Evolutionary conservation across 2,329 filamentous ascomycete genomes (phyloP).

Genomic region (Geosmithia flava): DNA sequence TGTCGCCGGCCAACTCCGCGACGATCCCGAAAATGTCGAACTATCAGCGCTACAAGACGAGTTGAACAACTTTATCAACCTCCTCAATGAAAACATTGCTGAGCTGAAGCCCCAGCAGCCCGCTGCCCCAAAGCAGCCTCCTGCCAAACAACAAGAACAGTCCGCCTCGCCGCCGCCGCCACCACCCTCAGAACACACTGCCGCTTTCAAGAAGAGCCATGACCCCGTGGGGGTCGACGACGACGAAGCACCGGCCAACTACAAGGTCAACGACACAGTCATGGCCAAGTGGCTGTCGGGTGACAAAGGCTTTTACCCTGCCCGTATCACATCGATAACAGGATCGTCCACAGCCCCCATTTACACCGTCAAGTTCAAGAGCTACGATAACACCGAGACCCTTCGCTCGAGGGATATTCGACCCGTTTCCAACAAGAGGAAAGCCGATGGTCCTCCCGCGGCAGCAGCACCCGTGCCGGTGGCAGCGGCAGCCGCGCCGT

Average conservation of each 20-base stretch:
- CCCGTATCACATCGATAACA: slow-evolving; percentile 85
- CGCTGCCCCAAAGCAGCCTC: slow-evolving; percentile 27
- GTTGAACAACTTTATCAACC: slow-evolving; percentile 68
- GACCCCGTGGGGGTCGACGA: slow-evolving; percentile 32
- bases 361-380: slow-evolving; percentile 92
- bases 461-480: slow-evolving; percentile 25
- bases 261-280: slow-evolving; percentile 80
- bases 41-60: slow-evolving; percentile 67
- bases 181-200: slow-evolving; percentile 67
- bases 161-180: slow-evolving; percentile 26
- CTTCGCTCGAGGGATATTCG: slow-evolving; percentile 73
- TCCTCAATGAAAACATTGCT: slow-evolving; percentile 69
- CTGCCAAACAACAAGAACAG: slow-evolving; percentile 28
- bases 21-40: slow-evolving; percentile 70
- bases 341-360: slow-evolving; percentile 84
- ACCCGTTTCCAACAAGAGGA: slow-evolving; percentile 69
- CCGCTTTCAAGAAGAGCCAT: slow-evolving; percentile 52
- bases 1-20: slow-evolving; percentile 61
- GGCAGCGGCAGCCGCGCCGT: slow-evolving; percentile 23
- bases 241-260: slow-evolving; percentile 41
- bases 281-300: slow-evolving; percentile 84
- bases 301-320: slow-evolving; percentile 83
- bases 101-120: slow-evolving; percentile 52
- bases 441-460: slow-evolving; percentile 64
- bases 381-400: slow-evolving; percentile 76